Evolutionary conservation across 345 rosid species (phyloP), one percentile per base, ranked within the genome.

Genomic region (Laguncularia racemosa): DNA sequence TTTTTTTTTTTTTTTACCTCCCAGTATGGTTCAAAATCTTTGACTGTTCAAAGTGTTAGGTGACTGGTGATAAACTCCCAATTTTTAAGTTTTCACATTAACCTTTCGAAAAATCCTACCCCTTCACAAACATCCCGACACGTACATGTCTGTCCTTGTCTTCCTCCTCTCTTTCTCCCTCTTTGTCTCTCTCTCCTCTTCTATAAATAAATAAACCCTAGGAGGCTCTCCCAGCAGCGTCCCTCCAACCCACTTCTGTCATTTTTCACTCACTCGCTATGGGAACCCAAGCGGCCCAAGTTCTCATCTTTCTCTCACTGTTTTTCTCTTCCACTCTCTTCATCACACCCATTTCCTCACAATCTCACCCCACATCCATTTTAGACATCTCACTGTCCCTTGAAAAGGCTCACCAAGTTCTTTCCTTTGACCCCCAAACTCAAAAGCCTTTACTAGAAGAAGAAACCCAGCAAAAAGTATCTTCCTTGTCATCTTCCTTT

Each of bases 401-500:
- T 49, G 48, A 52, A 44, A 48, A 53, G 16, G 54, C 70, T 23
- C 58, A 7, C 49, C 14, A 43, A 21, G 70, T 59, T 23, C 64
- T 66, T 49, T 59, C 70, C 64, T 66, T 48, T 43, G 46, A 60
- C 14, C 56, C 55, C 33, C 67, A 43, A 20, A 11, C 33, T 18
- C 46, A 2, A 17, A 23, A 23, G 14, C 53, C 54, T 12, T 33
- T 4, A 7, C 40, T 4, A 9, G 40, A 33, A 33, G 10, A 33
- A 33, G 40, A 33, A 6, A 33, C 40, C 40, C 40, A 2, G 40
- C 58, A 47, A 47, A 14, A 47, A 47, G 14, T 0, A 21, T 55
- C 48, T 17, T 55, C 56, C 56, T 64, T 76, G 19, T 65, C 85
- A 6, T 57, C 81, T 4, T 66, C 80, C 0, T 59, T 82, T 20